Percentiles rank a stretch among this genome's conserved stretches.
These are phyloP conservation scores for Diaporthe nobilis DNA, from an alignment of 2,329 filamentous ascomycete genomes.

Conservation along the genomic window DNA sequence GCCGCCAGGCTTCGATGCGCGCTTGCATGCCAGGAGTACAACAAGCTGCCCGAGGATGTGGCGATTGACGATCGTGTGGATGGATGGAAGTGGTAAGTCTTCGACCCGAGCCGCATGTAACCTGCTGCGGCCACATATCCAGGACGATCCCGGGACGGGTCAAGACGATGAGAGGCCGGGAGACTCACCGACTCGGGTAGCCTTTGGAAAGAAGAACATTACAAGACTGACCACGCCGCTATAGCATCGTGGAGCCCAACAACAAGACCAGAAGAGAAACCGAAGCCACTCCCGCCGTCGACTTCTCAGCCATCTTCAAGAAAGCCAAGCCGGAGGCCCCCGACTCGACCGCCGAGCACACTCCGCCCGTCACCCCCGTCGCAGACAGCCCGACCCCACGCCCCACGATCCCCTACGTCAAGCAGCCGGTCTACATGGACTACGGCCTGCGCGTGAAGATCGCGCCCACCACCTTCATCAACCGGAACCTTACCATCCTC, in stretches of 20 bases:
- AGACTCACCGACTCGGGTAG: not conserved
- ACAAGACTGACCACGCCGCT: not conserved
- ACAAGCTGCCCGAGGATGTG: slow-evolving; percentile 49
- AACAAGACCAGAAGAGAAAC: slow-evolving; percentile 42
- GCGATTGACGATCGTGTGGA: slow-evolving; percentile 46
- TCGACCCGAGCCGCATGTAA: not conserved
- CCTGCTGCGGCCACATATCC: not conserved
- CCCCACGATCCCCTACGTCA: slow-evolving; percentile 50
- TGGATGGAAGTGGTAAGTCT: slow-evolving; percentile 48
- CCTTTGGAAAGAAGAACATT: not conserved
- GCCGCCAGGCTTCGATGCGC: slow-evolving; percentile 47
- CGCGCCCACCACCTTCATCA: slow-evolving; percentile 51
- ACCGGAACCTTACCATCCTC: slow-evolving; percentile 52
- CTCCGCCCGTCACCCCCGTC: slow-evolving; percentile 19
- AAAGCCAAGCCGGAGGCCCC: not conserved
- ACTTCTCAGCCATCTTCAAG: slow-evolving; percentile 42
- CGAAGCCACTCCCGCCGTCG: slow-evolving; percentile 46
- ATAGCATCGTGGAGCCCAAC: slow-evolving; percentile 48
- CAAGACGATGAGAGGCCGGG: not conserved
- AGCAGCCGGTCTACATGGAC: slow-evolving; percentile 51
- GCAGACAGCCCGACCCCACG: slow-evolving; percentile 44
- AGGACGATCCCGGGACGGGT: not conserved
- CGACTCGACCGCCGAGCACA: not conserved
- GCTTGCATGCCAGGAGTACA: slow-evolving; percentile 49
- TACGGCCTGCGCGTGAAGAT: slow-evolving; percentile 52